Evolutionary conservation across 768 basidiomycete species (phyloP).

Genomic region (Kwoniella sp.): DNA sequence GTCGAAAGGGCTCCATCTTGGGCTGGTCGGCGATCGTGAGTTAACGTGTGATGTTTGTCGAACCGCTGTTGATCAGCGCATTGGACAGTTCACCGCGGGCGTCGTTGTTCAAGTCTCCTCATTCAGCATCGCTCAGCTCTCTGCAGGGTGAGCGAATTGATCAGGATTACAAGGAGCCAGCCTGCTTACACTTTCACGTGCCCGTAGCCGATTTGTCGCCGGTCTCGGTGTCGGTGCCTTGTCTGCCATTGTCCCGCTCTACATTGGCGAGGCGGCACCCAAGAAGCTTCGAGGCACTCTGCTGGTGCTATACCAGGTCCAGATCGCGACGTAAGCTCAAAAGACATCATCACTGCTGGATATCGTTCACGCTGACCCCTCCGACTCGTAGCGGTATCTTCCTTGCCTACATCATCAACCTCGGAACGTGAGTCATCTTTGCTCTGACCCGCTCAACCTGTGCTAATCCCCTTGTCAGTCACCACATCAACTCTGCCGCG

Average conservation of each 20-base stretch:
- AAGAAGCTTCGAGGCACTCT: slow-evolving; percentile 51
- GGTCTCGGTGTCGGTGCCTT: slow-evolving; percentile 21
- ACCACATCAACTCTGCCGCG: slow-evolving; percentile 55
- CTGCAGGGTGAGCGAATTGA: slow-evolving; percentile 54
- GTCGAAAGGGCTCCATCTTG: slow-evolving; percentile 67
- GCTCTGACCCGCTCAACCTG: too few species aligned
- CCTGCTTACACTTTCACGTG: not conserved
- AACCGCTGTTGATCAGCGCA: not conserved
- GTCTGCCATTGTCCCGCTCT: slow-evolving; percentile 25
- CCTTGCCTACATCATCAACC: slow-evolving; percentile 19
- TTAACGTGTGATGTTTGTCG: not conserved
- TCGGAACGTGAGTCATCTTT: slow-evolving; percentile 9
- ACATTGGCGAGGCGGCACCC: slow-evolving; percentile 26
- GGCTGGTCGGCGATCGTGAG: slow-evolving; percentile 62
- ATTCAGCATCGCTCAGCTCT: slow-evolving; percentile 62
- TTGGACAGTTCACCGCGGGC: slow-evolving; percentile 19
- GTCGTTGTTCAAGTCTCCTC: slow-evolving; percentile 56
- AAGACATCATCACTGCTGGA: not conserved
- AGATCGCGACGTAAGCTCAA: slow-evolving; percentile 54
- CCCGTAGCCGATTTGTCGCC: slow-evolving; percentile 50
- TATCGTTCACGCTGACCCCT: not conserved
- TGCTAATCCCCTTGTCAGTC: not conserved
- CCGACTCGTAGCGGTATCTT: slow-evolving; percentile 8
- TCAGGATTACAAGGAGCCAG: slow-evolving; percentile 53
- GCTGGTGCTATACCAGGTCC: slow-evolving; percentile 70